These are phyloP conservation scores for Malus asiatica DNA, from an alignment of 306 rosid species.

Conservation along the genomic window DNA sequence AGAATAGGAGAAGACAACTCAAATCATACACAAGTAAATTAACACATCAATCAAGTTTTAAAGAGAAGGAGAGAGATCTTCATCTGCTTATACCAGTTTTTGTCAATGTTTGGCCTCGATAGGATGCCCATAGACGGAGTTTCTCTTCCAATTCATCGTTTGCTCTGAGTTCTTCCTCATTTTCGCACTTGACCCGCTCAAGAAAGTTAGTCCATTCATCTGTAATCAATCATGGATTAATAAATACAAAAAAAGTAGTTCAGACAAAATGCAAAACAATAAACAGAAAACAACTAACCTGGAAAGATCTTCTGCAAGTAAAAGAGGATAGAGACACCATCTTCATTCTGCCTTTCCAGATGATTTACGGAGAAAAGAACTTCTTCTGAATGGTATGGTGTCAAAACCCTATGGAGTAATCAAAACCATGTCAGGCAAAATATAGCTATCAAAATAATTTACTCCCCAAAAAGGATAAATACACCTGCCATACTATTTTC, in stretches of 20 bases:
- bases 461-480: not conserved
- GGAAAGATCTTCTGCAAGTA: slow-evolving; percentile 95
- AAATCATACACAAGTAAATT: not conserved
- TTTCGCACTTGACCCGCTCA: slow-evolving; percentile 44
- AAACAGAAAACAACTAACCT: slow-evolving; percentile 38
- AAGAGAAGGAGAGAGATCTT: not conserved
- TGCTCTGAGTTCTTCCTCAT: slow-evolving; percentile 48
- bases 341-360: slow-evolving; percentile 62
- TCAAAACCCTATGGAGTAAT: slow-evolving; percentile 61
- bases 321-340: slow-evolving; percentile 90
- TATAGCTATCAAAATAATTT: not conserved
- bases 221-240: slow-evolving; percentile 27
- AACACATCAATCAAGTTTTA: slow-evolving; percentile 8
- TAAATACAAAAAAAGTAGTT: not conserved
- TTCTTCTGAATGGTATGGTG: slow-evolving; percentile 70
- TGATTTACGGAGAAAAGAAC: slow-evolving; percentile 70
- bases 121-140: slow-evolving; percentile 90
- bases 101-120: slow-evolving; percentile 94
- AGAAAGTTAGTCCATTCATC: slow-evolving; percentile 94
- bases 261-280: slow-evolving; percentile 9
- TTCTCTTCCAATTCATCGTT: slow-evolving; percentile 51
- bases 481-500: not conserved
- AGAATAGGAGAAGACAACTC: slow-evolving; percentile 12
- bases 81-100: slow-evolving; percentile 62
- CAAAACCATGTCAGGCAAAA: not conserved